Conservation (phyloP, 768 basidiomycete species). For the Lactarius akahatsu region DNA sequence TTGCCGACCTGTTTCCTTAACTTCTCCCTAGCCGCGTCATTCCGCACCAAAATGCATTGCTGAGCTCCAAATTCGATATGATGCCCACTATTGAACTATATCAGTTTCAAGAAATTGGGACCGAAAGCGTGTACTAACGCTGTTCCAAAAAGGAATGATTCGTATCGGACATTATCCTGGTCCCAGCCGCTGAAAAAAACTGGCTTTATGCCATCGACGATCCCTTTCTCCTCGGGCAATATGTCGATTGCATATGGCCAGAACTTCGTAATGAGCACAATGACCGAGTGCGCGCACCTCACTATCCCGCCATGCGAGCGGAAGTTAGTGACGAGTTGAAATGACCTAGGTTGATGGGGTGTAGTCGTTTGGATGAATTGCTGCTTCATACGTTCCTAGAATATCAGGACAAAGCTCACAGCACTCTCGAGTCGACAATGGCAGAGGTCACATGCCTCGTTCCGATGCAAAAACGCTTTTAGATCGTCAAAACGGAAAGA, state of each 20-base stretch:
- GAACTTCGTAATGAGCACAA: slow-evolving; percentile 35
- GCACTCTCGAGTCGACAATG: neutral
- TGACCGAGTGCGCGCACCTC: slow-evolving; percentile 36
- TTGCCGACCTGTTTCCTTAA: slow-evolving; percentile 33
- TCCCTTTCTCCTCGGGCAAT: slow-evolving; percentile 34
- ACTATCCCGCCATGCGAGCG: slow-evolving; percentile 41
- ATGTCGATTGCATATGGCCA: slow-evolving; percentile 37
- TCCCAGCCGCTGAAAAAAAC: slow-evolving; percentile 36
- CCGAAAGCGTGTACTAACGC: slow-evolving; percentile 28
- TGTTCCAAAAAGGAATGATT: slow-evolving; percentile 38
- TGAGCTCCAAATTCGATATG: slow-evolving; percentile 34
- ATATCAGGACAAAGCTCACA: neutral
- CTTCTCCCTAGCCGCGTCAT: slow-evolving; percentile 34
- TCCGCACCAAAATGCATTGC: slow-evolving; percentile 40
- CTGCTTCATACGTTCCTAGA: slow-evolving; percentile 12
- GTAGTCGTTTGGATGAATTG: neutral
- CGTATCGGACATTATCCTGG: slow-evolving; percentile 33
- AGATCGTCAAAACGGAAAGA: slow-evolving; percentile 69
- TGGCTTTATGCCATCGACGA: slow-evolving; percentile 35
- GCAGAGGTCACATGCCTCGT: slow-evolving; percentile 45
- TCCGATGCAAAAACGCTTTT: slow-evolving; percentile 59
- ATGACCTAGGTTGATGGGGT: slow-evolving; percentile 29
- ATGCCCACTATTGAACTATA: slow-evolving; percentile 16
- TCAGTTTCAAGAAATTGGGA: slow-evolving; percentile 10
- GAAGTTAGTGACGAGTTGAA: slow-evolving; percentile 38